Evolutionary conservation across 2,329 filamentous ascomycete genomes (phyloP).

Genomic region (Venturia asperata): DNA sequence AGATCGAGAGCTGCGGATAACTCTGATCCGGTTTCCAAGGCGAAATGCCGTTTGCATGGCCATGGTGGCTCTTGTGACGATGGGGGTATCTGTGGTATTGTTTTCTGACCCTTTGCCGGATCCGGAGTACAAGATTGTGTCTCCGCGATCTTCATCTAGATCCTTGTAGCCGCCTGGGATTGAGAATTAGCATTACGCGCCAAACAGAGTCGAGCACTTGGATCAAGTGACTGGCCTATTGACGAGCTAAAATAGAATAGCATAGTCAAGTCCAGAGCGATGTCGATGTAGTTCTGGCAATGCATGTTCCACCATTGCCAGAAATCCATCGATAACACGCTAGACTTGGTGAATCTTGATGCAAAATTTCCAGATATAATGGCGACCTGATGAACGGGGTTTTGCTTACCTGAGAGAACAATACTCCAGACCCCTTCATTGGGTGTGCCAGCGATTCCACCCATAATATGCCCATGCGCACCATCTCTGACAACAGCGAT

Average conservation of each 20-base stretch:
- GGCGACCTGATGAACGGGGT: too few relatives aligned
- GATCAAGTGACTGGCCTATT: neutral
- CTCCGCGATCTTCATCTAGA: constrained; percentile 4
- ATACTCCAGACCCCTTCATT: neutral
- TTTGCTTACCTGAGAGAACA: constrained; percentile 5
- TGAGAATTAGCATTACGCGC: neutral
- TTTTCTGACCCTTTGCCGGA: neutral
- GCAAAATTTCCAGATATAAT: too few relatives aligned
- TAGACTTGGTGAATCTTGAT: too few relatives aligned
- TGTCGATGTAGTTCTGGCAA: too few relatives aligned
- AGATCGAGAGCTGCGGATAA: constrained; percentile 3
- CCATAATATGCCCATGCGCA: neutral
- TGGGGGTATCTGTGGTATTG: neutral
- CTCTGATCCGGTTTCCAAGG: neutral
- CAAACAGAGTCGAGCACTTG: neutral
- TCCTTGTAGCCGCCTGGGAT: neutral
- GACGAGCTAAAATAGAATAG: too few relatives aligned
- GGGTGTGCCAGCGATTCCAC: neutral
- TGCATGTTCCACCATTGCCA: too few relatives aligned
- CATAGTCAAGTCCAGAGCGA: too few relatives aligned
- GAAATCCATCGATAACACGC: too few relatives aligned
- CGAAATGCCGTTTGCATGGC: neutral
- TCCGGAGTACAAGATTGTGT: neutral
- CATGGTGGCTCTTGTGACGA: constrained; percentile 1
- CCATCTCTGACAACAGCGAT: neutral